Base-by-base conservation (phyloP, 352 stramenopile species). In the Globisporangium takayamanum region DNA sequence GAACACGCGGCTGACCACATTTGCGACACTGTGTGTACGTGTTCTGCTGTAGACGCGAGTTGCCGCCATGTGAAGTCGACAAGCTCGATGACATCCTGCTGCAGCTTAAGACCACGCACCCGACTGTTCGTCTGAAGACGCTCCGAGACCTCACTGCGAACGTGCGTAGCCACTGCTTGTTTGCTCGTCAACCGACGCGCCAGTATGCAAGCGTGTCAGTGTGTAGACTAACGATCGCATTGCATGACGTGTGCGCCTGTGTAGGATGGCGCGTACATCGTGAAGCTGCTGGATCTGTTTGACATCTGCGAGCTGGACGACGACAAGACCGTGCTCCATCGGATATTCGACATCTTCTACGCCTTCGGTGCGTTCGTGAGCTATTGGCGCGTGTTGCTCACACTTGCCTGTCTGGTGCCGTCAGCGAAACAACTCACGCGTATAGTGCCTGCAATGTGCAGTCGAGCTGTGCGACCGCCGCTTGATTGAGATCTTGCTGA, bases 301-400 rank as follows among this genome's bases (percentile, higher is more conserved):
- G 79, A 89, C 56, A 52, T 91, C 33, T 77, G 72, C 59, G 81
- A 91, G 57, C 52, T 89, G 58, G 81, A 84, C 54, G 70, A 72
- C 25, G 79, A 91, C 56, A 78, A 75, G 53, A 42, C 59, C 0
- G 70, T 87, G 50, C 51, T 91, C 53, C 74, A 89, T 58, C 76
- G 72, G 51, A 67, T 91, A 11, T 91, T 91, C 52, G 72, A 89
- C 61, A 77, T 91, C 60, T 88, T 89, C 60, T 91, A 89, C 60
- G 70, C 75, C 1, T 68, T 91, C 5, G 52, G 80, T 91, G 62
- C 45, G 68, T 68, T 5, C 12, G 18, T 11, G 12, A 16, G 11
- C 26, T 41, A 7, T 39, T 36, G 30, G 30, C 30, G 30, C 30
- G 2, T 41, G 18, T 5, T 42, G 20, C 22, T 22, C 22, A 22